These are phyloP conservation scores for Phlyctochytrium bullatum DNA, from an alignment of 192 early-diverging fungal genomes.

Conservation along the genomic window DNA sequence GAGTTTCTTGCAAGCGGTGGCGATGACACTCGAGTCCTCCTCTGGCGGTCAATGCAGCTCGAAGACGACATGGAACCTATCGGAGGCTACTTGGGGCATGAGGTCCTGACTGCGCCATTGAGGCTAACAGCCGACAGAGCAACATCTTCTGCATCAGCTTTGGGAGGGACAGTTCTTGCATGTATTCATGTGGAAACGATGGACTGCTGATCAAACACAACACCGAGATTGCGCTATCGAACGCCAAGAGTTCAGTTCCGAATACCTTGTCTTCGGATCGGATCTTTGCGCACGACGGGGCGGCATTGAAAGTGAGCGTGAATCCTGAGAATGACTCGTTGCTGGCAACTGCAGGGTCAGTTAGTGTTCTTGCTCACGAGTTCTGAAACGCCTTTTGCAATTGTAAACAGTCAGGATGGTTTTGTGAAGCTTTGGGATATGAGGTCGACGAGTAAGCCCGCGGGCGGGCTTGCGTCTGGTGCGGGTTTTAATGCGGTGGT, in stretches of 20 bases:
- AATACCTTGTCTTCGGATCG: too few species aligned
- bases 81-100: background rate
- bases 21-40: slow-evolving; percentile 44
- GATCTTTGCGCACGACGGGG: slow-evolving; percentile 8
- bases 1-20: slow-evolving; percentile 39
- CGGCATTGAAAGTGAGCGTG: slow-evolving; percentile 15
- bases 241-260: too few species aligned
- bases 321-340: slow-evolving; percentile 16
- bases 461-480: background rate
- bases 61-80: background rate
- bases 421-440: slow-evolving; percentile 18
- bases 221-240: background rate
- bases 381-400: background rate
- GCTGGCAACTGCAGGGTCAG: slow-evolving; percentile 4
- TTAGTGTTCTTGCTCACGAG: background rate
- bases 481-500: background rate
- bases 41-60: background rate
- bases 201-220: slow-evolving; percentile 5
- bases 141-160: slow-evolving; percentile 28
- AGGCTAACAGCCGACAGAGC: background rate
- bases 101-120: background rate
- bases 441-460: background rate
- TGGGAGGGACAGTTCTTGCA: background rate
- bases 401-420: slow-evolving; percentile 11
- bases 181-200: slow-evolving; percentile 28